These are phyloP conservation scores for Apiospora koreana DNA, from an alignment of 2,329 filamentous ascomycete genomes.

Conservation along the genomic window DNA sequence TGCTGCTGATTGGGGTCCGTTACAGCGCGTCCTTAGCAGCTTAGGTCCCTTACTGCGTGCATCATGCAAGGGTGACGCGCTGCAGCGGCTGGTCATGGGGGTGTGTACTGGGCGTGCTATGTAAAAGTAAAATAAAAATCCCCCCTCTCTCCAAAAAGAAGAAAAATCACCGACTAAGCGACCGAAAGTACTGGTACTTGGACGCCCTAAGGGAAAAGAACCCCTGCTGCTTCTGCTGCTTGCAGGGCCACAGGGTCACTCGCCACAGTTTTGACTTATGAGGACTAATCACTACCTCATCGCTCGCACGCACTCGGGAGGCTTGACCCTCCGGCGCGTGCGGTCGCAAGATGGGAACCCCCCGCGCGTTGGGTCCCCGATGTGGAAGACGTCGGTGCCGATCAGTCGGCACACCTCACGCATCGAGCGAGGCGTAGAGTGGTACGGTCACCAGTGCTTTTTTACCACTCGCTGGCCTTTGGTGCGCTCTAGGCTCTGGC, in stretches of 20 bases:
- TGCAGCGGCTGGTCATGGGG: constrained; percentile 2
- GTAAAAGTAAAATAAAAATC: no score
- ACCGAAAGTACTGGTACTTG: constrained; percentile 10
- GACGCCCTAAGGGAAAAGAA: no score
- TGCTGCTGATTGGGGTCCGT: constrained; percentile 4
- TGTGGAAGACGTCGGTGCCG: neutral
- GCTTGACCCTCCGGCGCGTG: neutral
- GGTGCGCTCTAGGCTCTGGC: neutral
- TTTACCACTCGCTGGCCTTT: neutral
- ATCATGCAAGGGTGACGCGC: constrained; percentile 12
- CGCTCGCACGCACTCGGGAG: neutral
- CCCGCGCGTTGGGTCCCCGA: neutral
- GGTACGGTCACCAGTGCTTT: no score
- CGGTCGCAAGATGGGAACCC: neutral
- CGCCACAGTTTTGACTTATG: neutral
- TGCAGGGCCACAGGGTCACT: no score
- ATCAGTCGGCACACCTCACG: neutral
- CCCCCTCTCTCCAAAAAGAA: neutral
- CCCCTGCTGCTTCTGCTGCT: no score
- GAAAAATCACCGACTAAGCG: neutral
- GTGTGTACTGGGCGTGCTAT: neutral
- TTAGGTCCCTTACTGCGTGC: constrained; percentile 11
- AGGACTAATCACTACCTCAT: no score
- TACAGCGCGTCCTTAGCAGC: constrained; percentile 8
- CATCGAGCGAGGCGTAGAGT: neutral